phyloP scores from a whole-genome alignment of 371 early-diverging fungal genomes.

The Mortierella sp. region DNA sequence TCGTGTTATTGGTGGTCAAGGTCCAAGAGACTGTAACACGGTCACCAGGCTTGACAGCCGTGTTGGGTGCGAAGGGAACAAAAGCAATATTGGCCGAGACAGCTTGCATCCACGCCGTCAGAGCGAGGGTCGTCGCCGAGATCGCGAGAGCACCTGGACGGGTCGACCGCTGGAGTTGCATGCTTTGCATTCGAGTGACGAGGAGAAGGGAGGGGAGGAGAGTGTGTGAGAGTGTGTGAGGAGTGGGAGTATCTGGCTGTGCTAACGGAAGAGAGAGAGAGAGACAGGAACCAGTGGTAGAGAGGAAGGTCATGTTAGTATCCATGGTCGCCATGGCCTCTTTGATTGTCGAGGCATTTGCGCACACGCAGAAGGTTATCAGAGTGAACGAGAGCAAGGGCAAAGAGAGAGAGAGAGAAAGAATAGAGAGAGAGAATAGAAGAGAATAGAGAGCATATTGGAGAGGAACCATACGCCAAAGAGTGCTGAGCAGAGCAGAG shows the following conservation, averaged over 20 bases:
- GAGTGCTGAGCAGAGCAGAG: too few species aligned
- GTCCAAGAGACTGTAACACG: slow-evolving; percentile 11
- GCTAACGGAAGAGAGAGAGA: too few species aligned
- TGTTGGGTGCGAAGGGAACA: not conserved
- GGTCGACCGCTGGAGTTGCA: not conserved
- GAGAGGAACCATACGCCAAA: not conserved
- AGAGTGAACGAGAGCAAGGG: too few species aligned
- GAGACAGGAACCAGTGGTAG: not conserved
- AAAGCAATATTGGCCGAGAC: slow-evolving; percentile 33
- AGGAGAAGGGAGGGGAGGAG: not conserved
- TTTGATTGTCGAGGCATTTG: too few species aligned
- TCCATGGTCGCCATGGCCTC: too few species aligned
- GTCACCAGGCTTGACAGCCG: slow-evolving; percentile 15
- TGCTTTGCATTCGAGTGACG: not conserved
- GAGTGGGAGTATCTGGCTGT: not conserved
- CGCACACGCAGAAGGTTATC: too few species aligned
- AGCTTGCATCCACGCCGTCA: slow-evolving; percentile 4
- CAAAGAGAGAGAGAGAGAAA: not conserved
- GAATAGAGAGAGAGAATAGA: not conserved
- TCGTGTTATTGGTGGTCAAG: not conserved
- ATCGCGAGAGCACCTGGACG: not conserved
- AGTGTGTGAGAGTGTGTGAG: not conserved
- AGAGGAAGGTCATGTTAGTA: too few species aligned
- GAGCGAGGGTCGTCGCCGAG: slow-evolving; percentile 1
- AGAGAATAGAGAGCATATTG: not conserved